Conservation (phyloP, 1,284 basidiomycete species). For the Laetiporus sulphureus region DNA sequence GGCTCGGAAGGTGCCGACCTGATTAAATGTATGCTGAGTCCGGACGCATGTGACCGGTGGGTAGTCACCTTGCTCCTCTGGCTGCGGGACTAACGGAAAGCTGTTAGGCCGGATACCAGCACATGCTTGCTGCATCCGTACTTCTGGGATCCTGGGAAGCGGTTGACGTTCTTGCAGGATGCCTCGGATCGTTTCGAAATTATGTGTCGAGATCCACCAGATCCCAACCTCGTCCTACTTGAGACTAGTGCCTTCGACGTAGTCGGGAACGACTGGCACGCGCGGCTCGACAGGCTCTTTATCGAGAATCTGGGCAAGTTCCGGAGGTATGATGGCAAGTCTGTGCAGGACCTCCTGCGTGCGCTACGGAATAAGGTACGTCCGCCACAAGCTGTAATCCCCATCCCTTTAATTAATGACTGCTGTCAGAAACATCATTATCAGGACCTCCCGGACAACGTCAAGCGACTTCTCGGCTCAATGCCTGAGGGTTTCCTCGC, state of each 20-base stretch:
- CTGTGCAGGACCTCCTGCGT: slow-evolving; percentile 87
- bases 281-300: slow-evolving; percentile 82
- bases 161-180: slow-evolving; percentile 92
- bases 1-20: slow-evolving; percentile 80
- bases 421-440: slow-evolving; percentile 88
- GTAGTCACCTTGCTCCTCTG: slow-evolving; percentile 18
- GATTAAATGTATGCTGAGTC: slow-evolving; percentile 70
- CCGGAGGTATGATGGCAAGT: slow-evolving; percentile 89
- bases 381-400: slow-evolving; percentile 6
- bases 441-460: slow-evolving; percentile 88
- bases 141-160: slow-evolving; percentile 89
- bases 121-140: slow-evolving; percentile 89
- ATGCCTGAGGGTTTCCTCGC: slow-evolving; percentile 90
- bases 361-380: slow-evolving; percentile 92
- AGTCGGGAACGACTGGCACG: slow-evolving; percentile 86
- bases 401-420: slow-evolving; percentile 2
- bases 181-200: slow-evolving; percentile 97
- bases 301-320: slow-evolving; percentile 95
- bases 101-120: slow-evolving; percentile 76
- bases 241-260: slow-evolving; percentile 66
- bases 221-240: slow-evolving; percentile 68
- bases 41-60: slow-evolving; percentile 68
- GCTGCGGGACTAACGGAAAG: not conserved
- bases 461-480: slow-evolving; percentile 80
- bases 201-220: slow-evolving; percentile 89